Percentiles rank a stretch among this genome's conserved stretches.
phyloP scores from a whole-genome alignment of 805 yeast genomes.

The Ogataea paraovalis region DNA sequence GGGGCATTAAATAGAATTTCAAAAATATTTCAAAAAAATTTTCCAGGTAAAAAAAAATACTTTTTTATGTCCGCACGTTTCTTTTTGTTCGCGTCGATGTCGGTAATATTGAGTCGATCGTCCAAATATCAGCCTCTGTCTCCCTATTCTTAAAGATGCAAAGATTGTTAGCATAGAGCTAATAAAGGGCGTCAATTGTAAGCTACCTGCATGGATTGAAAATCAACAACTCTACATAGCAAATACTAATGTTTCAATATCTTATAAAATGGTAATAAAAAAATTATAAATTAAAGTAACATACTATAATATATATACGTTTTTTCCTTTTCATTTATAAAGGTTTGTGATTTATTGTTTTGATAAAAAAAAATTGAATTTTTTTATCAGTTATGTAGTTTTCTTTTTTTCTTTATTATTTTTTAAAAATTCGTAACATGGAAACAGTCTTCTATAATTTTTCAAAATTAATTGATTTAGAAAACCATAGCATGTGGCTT shows the following conservation, averaged over 20 bases:
- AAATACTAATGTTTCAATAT: not conserved
- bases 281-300: constrained; percentile 1
- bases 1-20: not conserved
- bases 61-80: not conserved
- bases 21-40: not conserved
- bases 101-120: not conserved
- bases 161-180: too few relatives aligned
- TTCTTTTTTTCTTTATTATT: not conserved
- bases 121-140: too few relatives aligned
- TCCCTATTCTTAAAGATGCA: too few relatives aligned
- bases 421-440: constrained; percentile 2
- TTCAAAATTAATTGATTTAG: constrained; percentile 40
- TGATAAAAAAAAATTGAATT: not conserved
- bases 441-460: not conserved
- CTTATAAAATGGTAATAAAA: constrained; percentile 1
- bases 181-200: too few relatives aligned
- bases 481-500: constrained; percentile 97
- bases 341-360: not conserved
- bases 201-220: too few relatives aligned
- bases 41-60: not conserved
- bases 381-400: not conserved
- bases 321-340: not conserved
- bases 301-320: not conserved
- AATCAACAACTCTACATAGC: too few relatives aligned
- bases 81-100: not conserved